Evolutionary conservation across 306 rosid genomes (phyloP).

Genomic region (Phaseolus lunatus): DNA sequence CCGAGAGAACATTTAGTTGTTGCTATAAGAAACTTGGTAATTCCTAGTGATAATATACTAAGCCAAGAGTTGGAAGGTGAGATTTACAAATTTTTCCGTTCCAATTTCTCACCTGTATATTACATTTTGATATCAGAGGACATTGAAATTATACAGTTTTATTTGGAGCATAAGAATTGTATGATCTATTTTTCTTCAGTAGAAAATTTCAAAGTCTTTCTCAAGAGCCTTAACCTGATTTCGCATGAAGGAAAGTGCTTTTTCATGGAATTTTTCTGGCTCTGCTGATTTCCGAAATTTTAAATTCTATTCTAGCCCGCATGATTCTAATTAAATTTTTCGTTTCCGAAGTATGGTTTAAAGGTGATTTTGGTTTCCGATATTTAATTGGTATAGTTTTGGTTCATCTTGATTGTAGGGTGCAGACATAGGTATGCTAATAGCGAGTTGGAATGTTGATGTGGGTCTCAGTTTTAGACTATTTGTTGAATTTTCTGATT

Average conservation of each 20-base stretch:
- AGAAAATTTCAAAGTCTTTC: not conserved
- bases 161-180: constrained; percentile 52
- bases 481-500: no score
- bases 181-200: constrained; percentile 32
- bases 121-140: constrained; percentile 60
- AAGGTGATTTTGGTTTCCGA: not conserved
- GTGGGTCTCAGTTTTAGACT: no score
- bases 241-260: not conserved
- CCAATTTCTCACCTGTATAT: constrained; percentile 80
- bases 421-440: no score
- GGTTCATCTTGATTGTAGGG: no score
- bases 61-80: constrained; percentile 67
- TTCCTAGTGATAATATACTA: constrained; percentile 60
- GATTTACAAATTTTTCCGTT: constrained; percentile 66
- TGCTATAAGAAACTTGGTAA: constrained; percentile 52
- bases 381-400: not conserved
- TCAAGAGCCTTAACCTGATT: not conserved
- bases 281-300: not conserved
- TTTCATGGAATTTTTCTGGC: not conserved
- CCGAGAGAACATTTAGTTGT: constrained; percentile 53
- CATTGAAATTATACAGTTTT: constrained; percentile 58
- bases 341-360: not conserved
- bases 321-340: not conserved
- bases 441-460: no score
- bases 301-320: not conserved